These are phyloP conservation scores for Aleurites moluccanus DNA, from an alignment of 441 rosid genomes.

Conservation along the genomic window DNA sequence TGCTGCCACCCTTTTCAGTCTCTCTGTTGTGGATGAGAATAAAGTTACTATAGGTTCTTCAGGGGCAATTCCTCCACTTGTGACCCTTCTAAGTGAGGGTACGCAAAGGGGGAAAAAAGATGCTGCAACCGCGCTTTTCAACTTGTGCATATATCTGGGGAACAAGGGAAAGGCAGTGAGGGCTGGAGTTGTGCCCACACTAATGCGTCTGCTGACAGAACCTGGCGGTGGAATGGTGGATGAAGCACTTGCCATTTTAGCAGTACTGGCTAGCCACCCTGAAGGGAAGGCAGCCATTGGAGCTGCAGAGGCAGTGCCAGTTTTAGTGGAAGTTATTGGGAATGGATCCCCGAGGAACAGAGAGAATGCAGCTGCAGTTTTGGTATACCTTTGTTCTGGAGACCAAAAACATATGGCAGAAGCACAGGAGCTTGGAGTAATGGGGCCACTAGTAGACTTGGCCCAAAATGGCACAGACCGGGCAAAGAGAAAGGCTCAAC, in stretches of 20 bases:
- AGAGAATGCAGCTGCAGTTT: constrained; percentile 93
- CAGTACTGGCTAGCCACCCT: constrained; percentile 83
- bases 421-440: constrained; percentile 76
- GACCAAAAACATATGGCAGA: constrained; percentile 64
- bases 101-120: constrained; percentile 93
- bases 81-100: constrained; percentile 78
- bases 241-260: constrained; percentile 85
- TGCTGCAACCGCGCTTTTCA: constrained; percentile 97
- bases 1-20: constrained; percentile 94
- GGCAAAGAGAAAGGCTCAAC: constrained; percentile 91
- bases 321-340: constrained; percentile 73
- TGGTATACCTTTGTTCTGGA: constrained; percentile 83
- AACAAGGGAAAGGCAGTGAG: constrained; percentile 95
- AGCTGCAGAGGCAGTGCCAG: constrained; percentile 78
- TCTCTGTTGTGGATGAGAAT: constrained; percentile 83
- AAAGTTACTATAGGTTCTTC: constrained; percentile 80
- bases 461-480: constrained; percentile 86
- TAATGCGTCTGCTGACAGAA: constrained; percentile 72
- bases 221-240: constrained; percentile 83
- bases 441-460: constrained; percentile 66
- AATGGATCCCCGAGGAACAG: constrained; percentile 81
- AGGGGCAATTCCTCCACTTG: constrained; percentile 91
- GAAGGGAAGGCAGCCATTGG: constrained; percentile 87
- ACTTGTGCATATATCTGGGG: constrained; percentile 93
- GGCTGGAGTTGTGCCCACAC: constrained; percentile 83